These are phyloP conservation scores for Yamadazyma conglobata DNA, from an alignment of 1,139 yeast genomes.

Conservation along the genomic window DNA sequence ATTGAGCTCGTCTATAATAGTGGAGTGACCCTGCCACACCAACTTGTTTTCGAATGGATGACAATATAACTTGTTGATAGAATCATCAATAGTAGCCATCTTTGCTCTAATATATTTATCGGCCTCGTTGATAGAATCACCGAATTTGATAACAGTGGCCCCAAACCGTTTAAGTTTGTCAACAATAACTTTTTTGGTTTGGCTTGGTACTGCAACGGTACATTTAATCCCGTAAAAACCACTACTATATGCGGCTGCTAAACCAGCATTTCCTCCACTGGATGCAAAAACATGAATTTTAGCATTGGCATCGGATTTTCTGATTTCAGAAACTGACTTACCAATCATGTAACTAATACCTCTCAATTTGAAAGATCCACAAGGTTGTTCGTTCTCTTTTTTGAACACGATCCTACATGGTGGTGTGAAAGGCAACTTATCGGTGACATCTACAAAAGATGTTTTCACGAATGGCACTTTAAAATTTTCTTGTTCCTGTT, in stretches of 20 bases:
- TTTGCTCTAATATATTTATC: conserved; percentile 25
- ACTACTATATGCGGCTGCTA: conserved; percentile 42
- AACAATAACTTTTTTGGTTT: conserved; percentile 25
- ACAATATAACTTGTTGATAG: conserved; percentile 29
- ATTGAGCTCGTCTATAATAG: conserved; percentile 31
- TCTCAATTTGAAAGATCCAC: conserved; percentile 39
- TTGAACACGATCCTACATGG: conserved; percentile 34
- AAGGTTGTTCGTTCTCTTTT: conserved; percentile 40
- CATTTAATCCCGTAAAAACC: conserved; percentile 25
- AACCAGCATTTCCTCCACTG: conserved; percentile 47
- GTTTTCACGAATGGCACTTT: conserved; percentile 22
- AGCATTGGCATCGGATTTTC: conserved; percentile 13
- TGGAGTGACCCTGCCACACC: conserved; percentile 41
- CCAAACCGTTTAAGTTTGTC: conserved; percentile 23
- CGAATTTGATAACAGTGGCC: conserved; percentile 30
- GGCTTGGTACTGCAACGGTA: conserved; percentile 38
- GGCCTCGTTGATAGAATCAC: conserved; percentile 37
- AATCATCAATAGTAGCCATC: conserved; percentile 17
- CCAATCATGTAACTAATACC: conserved; percentile 37
- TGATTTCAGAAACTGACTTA: conserved; percentile 19
- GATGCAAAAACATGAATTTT: conserved; percentile 35
- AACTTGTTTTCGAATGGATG: conserved; percentile 41
- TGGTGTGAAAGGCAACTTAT: conserved; percentile 19
- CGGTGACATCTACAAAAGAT: conserved; percentile 27
- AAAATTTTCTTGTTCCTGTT: not conserved